Percentiles rank a stretch among this genome's conserved stretches.
phyloP scores from a whole-genome alignment of 129 eudicot genomes.

The Pulicaria dysenterica region DNA sequence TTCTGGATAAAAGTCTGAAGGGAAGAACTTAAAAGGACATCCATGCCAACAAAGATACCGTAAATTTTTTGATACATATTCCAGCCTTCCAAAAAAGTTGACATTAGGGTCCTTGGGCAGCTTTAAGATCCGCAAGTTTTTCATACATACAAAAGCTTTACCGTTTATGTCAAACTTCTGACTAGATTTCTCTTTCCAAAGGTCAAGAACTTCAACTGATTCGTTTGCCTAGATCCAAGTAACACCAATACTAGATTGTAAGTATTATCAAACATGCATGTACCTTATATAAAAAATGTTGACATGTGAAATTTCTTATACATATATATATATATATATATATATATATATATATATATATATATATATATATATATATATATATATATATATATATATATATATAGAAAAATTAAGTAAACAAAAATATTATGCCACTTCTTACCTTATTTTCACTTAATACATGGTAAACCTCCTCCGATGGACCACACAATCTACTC shows the following conservation, averaged over 20 bases:
- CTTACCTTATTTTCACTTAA: slow-evolving; percentile 19
- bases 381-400: too few relatives aligned
- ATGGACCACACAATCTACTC: slow-evolving; percentile 26
- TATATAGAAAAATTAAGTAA: neutral
- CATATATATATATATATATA: too few relatives aligned
- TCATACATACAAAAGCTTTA: slow-evolving; percentile 1
- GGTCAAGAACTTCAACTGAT: slow-evolving; percentile 2
- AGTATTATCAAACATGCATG: neutral
- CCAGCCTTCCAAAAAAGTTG: neutral
- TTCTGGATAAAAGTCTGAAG: too few relatives aligned
- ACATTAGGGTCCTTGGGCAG: neutral
- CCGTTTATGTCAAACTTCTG: neutral
- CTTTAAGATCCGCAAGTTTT: neutral
- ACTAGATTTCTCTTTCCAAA: neutral
- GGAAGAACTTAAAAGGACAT: neutral
- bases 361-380: too few relatives aligned
- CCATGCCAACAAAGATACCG: neutral
- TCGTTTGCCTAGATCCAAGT: neutral
- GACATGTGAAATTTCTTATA: neutral
- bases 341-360: too few relatives aligned
- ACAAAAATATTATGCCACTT: neutral
- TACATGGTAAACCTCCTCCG: slow-evolving; percentile 22
- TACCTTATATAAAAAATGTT: neutral
- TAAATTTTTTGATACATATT: neutral
- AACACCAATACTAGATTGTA: too few relatives aligned